Conservation (phyloP, 805 yeast genomes). For the Kurtzmaniella fragi region DNA sequence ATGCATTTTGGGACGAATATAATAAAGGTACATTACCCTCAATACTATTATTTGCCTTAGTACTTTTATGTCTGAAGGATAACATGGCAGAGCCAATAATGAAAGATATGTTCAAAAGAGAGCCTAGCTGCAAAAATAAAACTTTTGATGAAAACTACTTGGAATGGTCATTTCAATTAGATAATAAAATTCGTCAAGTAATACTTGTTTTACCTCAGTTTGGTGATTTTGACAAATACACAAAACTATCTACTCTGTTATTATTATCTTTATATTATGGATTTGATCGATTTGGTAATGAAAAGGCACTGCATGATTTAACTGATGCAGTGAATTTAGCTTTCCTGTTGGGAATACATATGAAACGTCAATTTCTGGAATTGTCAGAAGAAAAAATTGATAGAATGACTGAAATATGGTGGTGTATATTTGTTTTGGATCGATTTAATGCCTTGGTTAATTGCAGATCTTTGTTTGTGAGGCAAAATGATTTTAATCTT, state of each 20-base stretch:
- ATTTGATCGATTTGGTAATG: constrained; percentile 22
- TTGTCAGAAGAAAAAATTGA: constrained; percentile 6
- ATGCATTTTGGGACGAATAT: constrained; percentile 23
- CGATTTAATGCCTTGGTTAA: constrained; percentile 25
- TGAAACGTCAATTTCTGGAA: constrained; percentile 12
- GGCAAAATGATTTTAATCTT: constrained; percentile 27
- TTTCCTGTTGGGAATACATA: constrained; percentile 20
- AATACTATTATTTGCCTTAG: constrained; percentile 20
- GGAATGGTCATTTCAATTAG: constrained; percentile 18
- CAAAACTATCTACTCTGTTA: constrained; percentile 10
- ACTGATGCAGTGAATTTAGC: constrained; percentile 23
- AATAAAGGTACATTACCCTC: constrained; percentile 13
- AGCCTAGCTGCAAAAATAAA: constrained; percentile 1
- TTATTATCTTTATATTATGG: constrained; percentile 22
- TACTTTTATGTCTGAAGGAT: constrained; percentile 25
- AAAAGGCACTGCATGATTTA: constrained; percentile 25
- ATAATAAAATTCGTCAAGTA: constrained; percentile 29
- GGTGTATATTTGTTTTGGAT: constrained; percentile 29
- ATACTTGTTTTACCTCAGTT: constrained; percentile 21
- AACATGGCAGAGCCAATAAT: constrained; percentile 21
- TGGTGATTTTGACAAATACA: constrained; percentile 27
- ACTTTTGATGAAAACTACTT: constrained; percentile 6
- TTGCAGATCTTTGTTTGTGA: constrained; percentile 22
- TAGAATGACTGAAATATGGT: constrained; percentile 26
- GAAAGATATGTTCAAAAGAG: constrained; percentile 13